phyloP scores from a whole-genome alignment of 805 yeast genomes.

The Pichia gijzeniarum region DNA sequence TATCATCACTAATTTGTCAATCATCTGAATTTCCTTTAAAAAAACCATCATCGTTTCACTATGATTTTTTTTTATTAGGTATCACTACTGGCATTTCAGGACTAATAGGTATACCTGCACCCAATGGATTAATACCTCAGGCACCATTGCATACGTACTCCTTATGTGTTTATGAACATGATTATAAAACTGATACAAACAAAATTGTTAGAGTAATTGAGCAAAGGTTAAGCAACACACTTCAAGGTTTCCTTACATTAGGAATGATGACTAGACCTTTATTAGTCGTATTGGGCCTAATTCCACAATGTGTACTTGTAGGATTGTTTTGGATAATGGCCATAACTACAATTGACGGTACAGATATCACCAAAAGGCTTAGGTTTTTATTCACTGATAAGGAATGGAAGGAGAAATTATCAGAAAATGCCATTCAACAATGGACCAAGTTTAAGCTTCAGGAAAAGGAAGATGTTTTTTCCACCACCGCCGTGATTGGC shows the following conservation, averaged over 20 bases:
- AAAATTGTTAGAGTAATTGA: constrained; percentile 62
- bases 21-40: constrained; percentile 69
- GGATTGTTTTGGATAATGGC: constrained; percentile 96
- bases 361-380: constrained; percentile 57
- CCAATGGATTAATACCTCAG: constrained; percentile 94
- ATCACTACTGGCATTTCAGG: constrained; percentile 85
- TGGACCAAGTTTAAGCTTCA: not conserved
- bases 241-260: constrained; percentile 77
- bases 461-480: not conserved
- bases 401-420: constrained; percentile 23
- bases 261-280: constrained; percentile 90
- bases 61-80: constrained; percentile 83
- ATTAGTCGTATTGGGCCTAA: constrained; percentile 66
- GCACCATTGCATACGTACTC: constrained; percentile 91
- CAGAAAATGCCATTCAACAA: constrained; percentile 1
- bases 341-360: constrained; percentile 63
- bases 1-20: constrained; percentile 90
- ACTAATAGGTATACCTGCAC: constrained; percentile 86
- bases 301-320: constrained; percentile 90
- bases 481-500: not conserved
- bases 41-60: constrained; percentile 89
- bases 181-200: constrained; percentile 26
- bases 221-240: constrained; percentile 78
- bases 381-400: constrained; percentile 58
- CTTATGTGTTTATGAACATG: constrained; percentile 48